Base-by-base conservation (phyloP, 1,284 basidiomycete genomes). In the Ustilago vetiveriae region DNA sequence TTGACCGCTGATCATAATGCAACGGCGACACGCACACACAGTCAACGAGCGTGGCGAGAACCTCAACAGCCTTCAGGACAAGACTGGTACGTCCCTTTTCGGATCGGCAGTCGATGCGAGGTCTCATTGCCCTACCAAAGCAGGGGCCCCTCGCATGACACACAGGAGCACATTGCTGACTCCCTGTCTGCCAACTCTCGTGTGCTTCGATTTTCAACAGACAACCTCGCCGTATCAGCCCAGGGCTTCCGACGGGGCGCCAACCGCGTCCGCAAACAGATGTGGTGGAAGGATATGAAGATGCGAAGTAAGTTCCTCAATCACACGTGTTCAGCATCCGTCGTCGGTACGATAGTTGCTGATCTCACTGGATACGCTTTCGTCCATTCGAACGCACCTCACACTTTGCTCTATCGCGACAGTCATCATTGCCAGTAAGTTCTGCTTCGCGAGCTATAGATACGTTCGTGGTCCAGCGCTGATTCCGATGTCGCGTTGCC, bases 181-280 rank as follows among this genome's bases (percentile, higher is more conserved):
- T 22, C 42, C 13, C 13, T 19, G 36, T 14, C 22, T 42, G 14
- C 19, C 24, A 42, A 37, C 35, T 17, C 38, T 21, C 41, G 44
- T 23, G 40, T 24, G 13, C 21, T 30, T 32, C 19, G 17, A 6
- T 26, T 13, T 17, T 11, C 16, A 26, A 57, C 62, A 95, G 95
- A 98, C 84, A 97, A 91, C 82, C 88, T 99, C 56, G 94, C 95
- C 26, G 92, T 97, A 33, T 97, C 94, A n/a, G 96, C 95, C 11
- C 96, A 98, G 85, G 94, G 94, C 26, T 99, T 99, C 89, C 89
- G 94, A 67, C 88, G 92, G 74, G 94, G 95, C 69, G 96, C 96
- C 49, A 97, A 96, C 85, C 88, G 92, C 67, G 96, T 99, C 43
- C 89, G 95, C 83, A 98, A 98, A 88, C 92, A 94, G 81, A 86